phyloP scores from a whole-genome alignment of 1,284 basidiomycete species.

The Austroboletus niveus region DNA sequence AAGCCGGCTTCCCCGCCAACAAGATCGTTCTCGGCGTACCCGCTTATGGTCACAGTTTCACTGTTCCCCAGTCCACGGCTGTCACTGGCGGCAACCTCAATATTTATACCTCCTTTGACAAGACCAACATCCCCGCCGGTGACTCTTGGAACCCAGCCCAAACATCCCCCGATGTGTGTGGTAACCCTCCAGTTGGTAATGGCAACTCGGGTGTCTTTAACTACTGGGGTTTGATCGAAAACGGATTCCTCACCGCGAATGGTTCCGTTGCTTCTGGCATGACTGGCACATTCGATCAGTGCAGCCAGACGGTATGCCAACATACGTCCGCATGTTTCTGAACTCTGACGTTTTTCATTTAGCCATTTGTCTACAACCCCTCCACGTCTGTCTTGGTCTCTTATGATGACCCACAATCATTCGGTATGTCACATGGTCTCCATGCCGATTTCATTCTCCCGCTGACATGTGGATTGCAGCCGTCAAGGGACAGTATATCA shows the following conservation, averaged over 20 bases:
- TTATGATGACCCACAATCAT: constrained; percentile 59
- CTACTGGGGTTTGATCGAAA: constrained; percentile 58
- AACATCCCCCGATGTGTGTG: constrained; percentile 54
- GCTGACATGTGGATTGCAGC: constrained; percentile 17
- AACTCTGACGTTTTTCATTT: constrained; percentile 5
- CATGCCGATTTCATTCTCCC: neutral
- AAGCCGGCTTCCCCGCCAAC: constrained; percentile 74
- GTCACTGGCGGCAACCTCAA: constrained; percentile 36
- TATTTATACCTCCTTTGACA: constrained; percentile 51
- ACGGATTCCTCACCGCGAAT: constrained; percentile 50
- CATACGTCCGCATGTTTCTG: too few species aligned
- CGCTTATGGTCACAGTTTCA: constrained; percentile 69
- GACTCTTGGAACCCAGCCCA: constrained; percentile 52
- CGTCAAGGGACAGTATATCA: constrained; percentile 61
- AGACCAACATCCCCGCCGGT: constrained; percentile 43
- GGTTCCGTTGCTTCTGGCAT: constrained; percentile 52
- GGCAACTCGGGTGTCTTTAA: constrained; percentile 44
- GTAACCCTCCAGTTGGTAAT: constrained; percentile 38
- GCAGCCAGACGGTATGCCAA: constrained; percentile 63
- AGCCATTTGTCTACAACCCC: constrained; percentile 66
- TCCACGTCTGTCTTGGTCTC: constrained; percentile 54
- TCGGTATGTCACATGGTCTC: constrained; percentile 30
- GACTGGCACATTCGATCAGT: constrained; percentile 54
- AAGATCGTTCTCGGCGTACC: constrained; percentile 83
- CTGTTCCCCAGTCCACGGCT: constrained; percentile 37